Evolutionary conservation across 2,329 filamentous ascomycete genomes (phyloP), one percentile per base, ranked within the genome.

Genomic region (Neonectria hederae): DNA sequence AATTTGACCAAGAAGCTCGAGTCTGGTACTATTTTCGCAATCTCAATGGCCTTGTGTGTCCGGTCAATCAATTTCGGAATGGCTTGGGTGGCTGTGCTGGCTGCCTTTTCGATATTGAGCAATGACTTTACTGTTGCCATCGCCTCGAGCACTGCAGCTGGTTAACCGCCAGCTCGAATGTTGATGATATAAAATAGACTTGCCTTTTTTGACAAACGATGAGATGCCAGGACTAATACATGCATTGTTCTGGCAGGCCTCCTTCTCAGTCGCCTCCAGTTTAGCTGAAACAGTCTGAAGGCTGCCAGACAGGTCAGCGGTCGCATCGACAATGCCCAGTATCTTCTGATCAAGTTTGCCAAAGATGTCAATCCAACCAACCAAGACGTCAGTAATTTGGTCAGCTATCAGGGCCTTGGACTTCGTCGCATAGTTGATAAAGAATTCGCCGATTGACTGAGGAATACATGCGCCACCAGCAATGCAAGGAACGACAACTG

Each of bases 171-270:
- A n/a, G n/a, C n/a, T n/a, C n/a, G n/a, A n/a, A n/a, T n/a, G n/a
- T n/a, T n/a, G n/a, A n/a, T n/a, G n/a, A n/a, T n/a, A n/a, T n/a
- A n/a, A n/a, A 14, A 30, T 32, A 2, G 8, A 19, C 9, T 8
- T 30, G 55, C 58, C 51, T 55, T 55, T 60, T 14, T 24, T 49
- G 6, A 54, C 7, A 22, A 60, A 60, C 10, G 21, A 28, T 13
- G 58, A 49, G 19, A 55, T 51, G 21, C 58, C 58, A 11, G 51
- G 58, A 14, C 58, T 51, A 19, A 11, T 19, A 22, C 58, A 60
- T 24, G 38, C 40, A 4, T 49, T 42, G 17, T 46, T 42, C 32
- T 30, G 42, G 26, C 58, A 60, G 19, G 24, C 13, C 11, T 5
- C 55, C 28, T 60, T 54, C 42, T 60, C 28, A 8, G n/a, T 55